phyloP scores from a whole-genome alignment of 352 stramenopile genomes.

The Globisporangium irregulare region DNA sequence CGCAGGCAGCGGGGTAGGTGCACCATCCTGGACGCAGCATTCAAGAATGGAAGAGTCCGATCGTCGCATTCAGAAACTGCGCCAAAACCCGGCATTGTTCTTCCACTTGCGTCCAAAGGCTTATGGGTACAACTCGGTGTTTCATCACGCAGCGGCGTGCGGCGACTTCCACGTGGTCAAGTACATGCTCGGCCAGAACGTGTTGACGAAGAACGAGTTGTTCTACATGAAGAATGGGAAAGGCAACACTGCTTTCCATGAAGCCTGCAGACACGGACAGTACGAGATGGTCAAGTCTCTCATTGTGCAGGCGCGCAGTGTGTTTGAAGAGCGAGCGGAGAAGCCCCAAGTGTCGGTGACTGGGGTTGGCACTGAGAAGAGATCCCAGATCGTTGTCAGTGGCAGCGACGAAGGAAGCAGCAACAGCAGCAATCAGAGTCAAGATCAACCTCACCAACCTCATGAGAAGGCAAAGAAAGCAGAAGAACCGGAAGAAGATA shows the following conservation, averaged over 20 bases:
- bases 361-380: neutral
- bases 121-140: constrained; percentile 66
- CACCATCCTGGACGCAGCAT: constrained; percentile 39
- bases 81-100: constrained; percentile 41
- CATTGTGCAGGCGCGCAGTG: constrained; percentile 20
- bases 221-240: constrained; percentile 49
- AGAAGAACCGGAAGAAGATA: constrained; percentile 22
- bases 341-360: neutral
- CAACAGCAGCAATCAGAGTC: constrained; percentile 15
- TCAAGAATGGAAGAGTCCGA: constrained; percentile 73
- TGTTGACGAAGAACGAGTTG: constrained; percentile 19
- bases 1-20: neutral
- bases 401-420: neutral
- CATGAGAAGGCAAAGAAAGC: neutral
- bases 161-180: constrained; percentile 78
- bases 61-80: constrained; percentile 49
- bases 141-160: constrained; percentile 59
- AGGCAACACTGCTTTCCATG: constrained; percentile 66
- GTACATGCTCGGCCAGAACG: constrained; percentile 56
- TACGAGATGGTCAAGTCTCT: constrained; percentile 78
- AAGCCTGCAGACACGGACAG: constrained; percentile 56
- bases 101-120: constrained; percentile 47
- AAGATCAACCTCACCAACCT: neutral
- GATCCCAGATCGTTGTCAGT: neutral
- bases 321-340: constrained; percentile 2